Evolutionary conservation across 1,284 basidiomycete species (phyloP).

Genomic region (Puccinia hordei): DNA sequence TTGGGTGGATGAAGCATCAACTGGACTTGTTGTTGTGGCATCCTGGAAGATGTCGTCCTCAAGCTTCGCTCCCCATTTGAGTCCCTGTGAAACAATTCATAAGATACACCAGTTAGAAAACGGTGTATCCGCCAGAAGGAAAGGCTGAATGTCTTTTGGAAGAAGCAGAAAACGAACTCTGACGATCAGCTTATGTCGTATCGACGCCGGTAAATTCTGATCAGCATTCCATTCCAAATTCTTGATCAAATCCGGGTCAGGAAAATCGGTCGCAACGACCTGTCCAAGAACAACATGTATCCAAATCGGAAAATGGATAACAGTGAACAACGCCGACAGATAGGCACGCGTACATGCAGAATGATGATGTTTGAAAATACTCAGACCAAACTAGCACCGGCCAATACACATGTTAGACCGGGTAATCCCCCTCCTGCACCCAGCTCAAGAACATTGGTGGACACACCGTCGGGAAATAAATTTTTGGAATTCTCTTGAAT

Average conservation of each 20-base stretch:
- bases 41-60: neutral
- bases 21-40: neutral
- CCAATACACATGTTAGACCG: conserved; percentile 16
- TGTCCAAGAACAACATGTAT: neutral
- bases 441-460: conserved; percentile 39
- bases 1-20: neutral
- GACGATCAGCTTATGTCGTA: conserved; percentile 27
- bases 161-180: neutral
- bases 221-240: conserved; percentile 38
- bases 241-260: conserved; percentile 36
- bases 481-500: conserved; percentile 6
- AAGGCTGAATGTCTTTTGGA: neutral
- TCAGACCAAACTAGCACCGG: conserved; percentile 34
- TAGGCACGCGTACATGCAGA: neutral
- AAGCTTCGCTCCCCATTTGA: conserved; percentile 41
- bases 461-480: conserved; percentile 11
- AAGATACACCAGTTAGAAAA: neutral
- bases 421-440: conserved; percentile 41
- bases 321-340: neutral
- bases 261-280: conserved; percentile 47
- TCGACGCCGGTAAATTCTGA: conserved; percentile 11
- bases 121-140: neutral
- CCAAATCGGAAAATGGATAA: neutral
- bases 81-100: neutral
- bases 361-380: neutral